A percentile compares a stretch with the other conserved stretches of the same genome.
Conservation (phyloP, 345 rosid genomes). For the Hibiscus syriacus region DNA sequence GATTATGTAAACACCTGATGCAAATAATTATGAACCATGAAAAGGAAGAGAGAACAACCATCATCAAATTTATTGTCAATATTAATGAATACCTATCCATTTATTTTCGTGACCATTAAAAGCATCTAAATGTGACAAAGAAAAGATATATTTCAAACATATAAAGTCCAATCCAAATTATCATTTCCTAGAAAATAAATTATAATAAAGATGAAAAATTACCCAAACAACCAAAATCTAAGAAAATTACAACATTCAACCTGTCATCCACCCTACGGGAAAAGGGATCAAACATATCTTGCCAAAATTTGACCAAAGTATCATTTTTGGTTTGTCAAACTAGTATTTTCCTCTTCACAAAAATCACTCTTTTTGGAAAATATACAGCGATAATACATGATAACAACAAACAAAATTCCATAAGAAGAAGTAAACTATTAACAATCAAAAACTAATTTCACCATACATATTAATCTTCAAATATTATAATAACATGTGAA, state of each 20-base stretch:
- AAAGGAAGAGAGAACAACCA: background rate
- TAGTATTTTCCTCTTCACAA: background rate
- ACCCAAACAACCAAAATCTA: background rate
- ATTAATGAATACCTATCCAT: background rate
- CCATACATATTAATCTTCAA: background rate
- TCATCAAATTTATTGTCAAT: background rate
- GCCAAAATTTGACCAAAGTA: background rate
- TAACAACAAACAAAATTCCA: background rate
- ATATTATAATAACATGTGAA: background rate
- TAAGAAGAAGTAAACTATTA: too few species aligned
- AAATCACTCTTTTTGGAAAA: background rate
- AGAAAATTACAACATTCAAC: background rate
- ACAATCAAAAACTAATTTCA: background rate
- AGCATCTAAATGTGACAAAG: background rate
- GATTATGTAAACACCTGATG: background rate
- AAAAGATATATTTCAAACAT: background rate
- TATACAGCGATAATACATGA: background rate
- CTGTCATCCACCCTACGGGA: background rate
- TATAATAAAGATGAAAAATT: background rate
- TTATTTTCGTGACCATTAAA: background rate
- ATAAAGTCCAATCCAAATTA: background rate
- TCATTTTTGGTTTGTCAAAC: background rate
- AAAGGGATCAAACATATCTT: background rate
- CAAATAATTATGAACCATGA: background rate
- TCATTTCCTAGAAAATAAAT: background rate